Conservation (phyloP, 2,329 filamentous ascomycete genomes). For the Cercospora sesami region DNA sequence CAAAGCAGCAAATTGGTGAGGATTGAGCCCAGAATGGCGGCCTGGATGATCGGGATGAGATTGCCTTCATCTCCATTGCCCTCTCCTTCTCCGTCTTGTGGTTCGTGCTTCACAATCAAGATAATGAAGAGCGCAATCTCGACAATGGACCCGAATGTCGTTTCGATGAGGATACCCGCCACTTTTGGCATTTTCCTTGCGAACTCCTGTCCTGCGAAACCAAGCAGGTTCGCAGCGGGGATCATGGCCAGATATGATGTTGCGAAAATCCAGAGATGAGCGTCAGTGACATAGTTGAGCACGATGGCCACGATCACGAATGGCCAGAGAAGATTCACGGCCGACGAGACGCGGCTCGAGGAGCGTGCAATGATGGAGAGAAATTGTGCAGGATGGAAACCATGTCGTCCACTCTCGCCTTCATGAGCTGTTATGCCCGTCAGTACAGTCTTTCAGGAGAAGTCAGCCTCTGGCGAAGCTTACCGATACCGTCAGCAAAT, state of each 20-base stretch:
- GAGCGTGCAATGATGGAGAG: constrained; percentile 46
- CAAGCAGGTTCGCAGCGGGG: constrained; percentile 52
- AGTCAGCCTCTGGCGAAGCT: neutral
- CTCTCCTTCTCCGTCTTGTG: constrained; percentile 20
- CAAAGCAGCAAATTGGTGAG: constrained; percentile 79
- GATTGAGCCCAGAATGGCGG: constrained; percentile 80
- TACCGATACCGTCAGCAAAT: constrained; percentile 21
- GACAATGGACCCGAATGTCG: constrained; percentile 65
- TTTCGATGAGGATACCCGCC: constrained; percentile 57
- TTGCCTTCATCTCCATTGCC: constrained; percentile 36
- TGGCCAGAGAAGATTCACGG: constrained; percentile 53
- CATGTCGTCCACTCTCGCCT: constrained; percentile 49
- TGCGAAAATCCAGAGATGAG: constrained; percentile 49
- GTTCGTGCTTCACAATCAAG: constrained; percentile 51
- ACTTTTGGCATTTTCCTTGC: constrained; percentile 74
- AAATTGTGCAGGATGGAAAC: constrained; percentile 48
- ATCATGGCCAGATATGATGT: constrained; percentile 53
- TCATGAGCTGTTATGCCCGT: constrained; percentile 31
- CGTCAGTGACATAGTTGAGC: constrained; percentile 48
- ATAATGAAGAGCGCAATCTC: constrained; percentile 81
- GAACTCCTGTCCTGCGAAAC: constrained; percentile 67
- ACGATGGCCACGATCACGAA: constrained; percentile 50
- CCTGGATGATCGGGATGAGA: constrained; percentile 63
- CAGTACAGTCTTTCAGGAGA: neutral
- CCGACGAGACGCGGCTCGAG: constrained; percentile 48